Evolutionary conservation across 768 basidiomycete species (phyloP), one percentile per base, ranked within the genome.

Genomic region (Tephrocybe sp.): DNA sequence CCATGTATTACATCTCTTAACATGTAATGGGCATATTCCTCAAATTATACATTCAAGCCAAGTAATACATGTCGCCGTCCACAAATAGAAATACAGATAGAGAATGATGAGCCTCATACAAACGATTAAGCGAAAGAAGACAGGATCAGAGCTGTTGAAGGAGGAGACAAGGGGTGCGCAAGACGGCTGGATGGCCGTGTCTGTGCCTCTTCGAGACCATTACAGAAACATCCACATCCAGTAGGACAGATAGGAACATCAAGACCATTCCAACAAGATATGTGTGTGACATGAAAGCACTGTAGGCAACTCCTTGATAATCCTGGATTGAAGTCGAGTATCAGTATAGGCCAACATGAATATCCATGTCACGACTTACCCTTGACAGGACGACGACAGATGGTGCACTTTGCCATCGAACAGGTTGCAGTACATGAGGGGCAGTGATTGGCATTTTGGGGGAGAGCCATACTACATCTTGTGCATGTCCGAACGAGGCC

Each of bases 351-450:
- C 20, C 37, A 44, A 18, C 38, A 10, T n/a, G 30, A 8, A 2
- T 3, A 17, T 2, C 24, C 0, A 20, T 18, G 6, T 17, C n/a
- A 2, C 5, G 3, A 63, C 74, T 9, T 55, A 83, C 90, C 88
- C 76, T 83, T 87, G 51, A 86, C 82, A 5, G 88, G 85, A 25
- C 92, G 76, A 42, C 88, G 77, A 63, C 90, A 92, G 15, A 92
- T 77, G 0, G 87, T 80, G 62, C 90, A 93, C 5, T 67, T 67
- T 1, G 83, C 71, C 63, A 74, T 75, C 4, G 68, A 69, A 37
- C 68, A 73, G n/a, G 70, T 66, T 8, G 67, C 68, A 48, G 67
- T 70, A 53, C 79, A 83, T 24, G 66, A 61, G 21, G 66, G 59
- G 60, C 82, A 88, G 1, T 66, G 56, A 32, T 61, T 69, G 12